Evolutionary conservation across 192 early-diverging fungal species (phyloP).

Genomic region (Spizellomyces sp.): DNA sequence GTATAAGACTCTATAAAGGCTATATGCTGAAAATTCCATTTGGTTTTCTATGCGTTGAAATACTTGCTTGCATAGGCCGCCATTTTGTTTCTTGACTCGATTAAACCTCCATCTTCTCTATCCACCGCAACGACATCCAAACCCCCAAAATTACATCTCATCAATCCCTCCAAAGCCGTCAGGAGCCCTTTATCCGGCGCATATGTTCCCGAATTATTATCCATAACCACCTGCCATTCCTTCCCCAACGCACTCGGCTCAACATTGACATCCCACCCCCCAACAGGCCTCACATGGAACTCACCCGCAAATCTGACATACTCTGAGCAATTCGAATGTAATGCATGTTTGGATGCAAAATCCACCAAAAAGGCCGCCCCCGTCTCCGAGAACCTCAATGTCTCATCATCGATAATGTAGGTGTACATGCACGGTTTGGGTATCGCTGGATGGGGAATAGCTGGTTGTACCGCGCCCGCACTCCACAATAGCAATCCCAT

Average conservation of each 20-base stretch:
- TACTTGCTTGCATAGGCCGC: constrained; percentile 4
- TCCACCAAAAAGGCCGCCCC: constrained; percentile 25
- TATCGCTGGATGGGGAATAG: background rate
- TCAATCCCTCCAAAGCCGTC: background rate
- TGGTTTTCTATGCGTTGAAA: background rate
- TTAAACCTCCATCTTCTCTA: constrained; percentile 7
- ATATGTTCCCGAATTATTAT: constrained; percentile 28
- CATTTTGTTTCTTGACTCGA: constrained; percentile 6
- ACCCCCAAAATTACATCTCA: constrained; percentile 8
- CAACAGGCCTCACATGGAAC: constrained; percentile 17
- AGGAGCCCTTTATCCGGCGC: background rate
- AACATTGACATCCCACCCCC: constrained; percentile 6
- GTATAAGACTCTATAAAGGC: too few relatives aligned
- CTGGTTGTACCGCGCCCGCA: background rate
- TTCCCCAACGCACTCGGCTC: background rate
- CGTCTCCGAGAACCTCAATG: constrained; percentile 16
- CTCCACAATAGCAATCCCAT: constrained; percentile 4
- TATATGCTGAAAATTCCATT: too few relatives aligned
- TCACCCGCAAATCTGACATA: constrained; percentile 26
- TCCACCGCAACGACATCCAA: constrained; percentile 3
- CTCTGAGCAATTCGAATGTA: constrained; percentile 28
- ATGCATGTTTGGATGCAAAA: constrained; percentile 21
- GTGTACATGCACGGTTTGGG: constrained; percentile 31
- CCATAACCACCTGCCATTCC: constrained; percentile 16
- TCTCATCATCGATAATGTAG: constrained; percentile 25